Conservation (phyloP, 2,329 filamentous ascomycete species). For the Phialocephala sp. region DNA sequence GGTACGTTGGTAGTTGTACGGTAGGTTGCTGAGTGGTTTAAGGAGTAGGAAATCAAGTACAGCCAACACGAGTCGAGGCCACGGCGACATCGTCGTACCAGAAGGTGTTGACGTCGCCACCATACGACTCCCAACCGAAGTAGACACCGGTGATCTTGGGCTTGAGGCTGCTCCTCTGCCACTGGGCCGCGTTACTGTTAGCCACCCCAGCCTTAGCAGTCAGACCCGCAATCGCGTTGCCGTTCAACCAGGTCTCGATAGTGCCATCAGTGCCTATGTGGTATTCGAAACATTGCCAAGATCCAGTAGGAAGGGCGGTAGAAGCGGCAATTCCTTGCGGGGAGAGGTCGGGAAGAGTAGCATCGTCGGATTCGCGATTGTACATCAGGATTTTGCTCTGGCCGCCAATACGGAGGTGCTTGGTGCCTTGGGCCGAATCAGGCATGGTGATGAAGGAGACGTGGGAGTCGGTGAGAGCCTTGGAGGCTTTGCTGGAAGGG, state of each 20-base stretch:
- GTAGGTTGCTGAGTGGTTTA: no score
- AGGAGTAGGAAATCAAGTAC: conserved; percentile 32
- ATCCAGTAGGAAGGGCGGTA: conserved; percentile 53
- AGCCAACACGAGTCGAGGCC: conserved; percentile 55
- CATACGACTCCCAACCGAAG: conserved; percentile 69
- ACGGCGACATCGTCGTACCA: conserved; percentile 67
- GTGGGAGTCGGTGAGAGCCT: conserved; percentile 62
- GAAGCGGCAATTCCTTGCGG: conserved; percentile 63
- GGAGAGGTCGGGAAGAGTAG: conserved; percentile 65
- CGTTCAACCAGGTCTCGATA: conserved; percentile 66
- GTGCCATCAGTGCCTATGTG: conserved; percentile 62
- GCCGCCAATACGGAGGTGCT: conserved; percentile 67
- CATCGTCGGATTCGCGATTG: conserved; percentile 67
- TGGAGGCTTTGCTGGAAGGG: conserved; percentile 56
- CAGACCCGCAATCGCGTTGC: conserved; percentile 55
- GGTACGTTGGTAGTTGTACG: no score
- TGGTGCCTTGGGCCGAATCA: conserved; percentile 59
- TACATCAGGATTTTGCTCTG: conserved; percentile 67
- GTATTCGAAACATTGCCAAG: conserved; percentile 67
- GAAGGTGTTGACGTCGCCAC: conserved; percentile 64
- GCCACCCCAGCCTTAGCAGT: conserved; percentile 47
- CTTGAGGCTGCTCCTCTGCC: conserved; percentile 55
- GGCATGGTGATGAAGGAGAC: conserved; percentile 70
- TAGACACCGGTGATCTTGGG: conserved; percentile 61
- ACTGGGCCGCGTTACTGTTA: conserved; percentile 59